phyloP scores from a whole-genome alignment of 345 rosid genomes.

The Cochlearia excelsa region DNA sequence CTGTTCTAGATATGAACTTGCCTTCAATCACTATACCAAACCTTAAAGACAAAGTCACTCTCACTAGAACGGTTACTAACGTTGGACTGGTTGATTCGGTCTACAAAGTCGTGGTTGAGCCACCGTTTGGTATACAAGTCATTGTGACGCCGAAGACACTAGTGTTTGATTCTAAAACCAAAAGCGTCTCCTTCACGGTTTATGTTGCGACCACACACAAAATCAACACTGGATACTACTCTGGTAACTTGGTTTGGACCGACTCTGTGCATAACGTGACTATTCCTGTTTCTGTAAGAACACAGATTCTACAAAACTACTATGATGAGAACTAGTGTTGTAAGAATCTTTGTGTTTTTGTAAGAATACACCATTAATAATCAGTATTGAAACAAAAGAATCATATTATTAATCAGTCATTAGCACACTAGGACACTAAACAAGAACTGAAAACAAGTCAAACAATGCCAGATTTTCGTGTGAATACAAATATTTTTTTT shows the following conservation, averaged over 20 bases:
- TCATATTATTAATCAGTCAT: too few relatives aligned
- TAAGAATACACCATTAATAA: too few relatives aligned
- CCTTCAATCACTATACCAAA: conserved; percentile 47
- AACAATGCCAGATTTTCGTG: too few relatives aligned
- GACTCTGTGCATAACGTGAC: conserved; percentile 36
- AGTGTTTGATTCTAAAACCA: conserved; percentile 28
- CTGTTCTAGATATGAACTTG: conserved; percentile 40
- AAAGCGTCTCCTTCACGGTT: conserved; percentile 31
- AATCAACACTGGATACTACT: conserved; percentile 43
- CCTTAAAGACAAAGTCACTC: conserved; percentile 23
- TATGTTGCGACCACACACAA: conserved; percentile 31
- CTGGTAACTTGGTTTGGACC: conserved; percentile 46
- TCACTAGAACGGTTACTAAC: conserved; percentile 47
- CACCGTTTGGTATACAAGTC: conserved; percentile 36
- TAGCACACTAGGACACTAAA: too few relatives aligned
- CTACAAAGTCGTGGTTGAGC: conserved; percentile 35
- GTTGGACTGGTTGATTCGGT: conserved; percentile 40
- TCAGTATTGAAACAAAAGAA: too few relatives aligned
- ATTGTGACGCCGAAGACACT: conserved; percentile 30
- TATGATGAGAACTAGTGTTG: conserved; percentile 25
- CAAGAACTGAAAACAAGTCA: too few relatives aligned
- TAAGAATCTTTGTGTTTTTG: too few relatives aligned
- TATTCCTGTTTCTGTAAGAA: conserved; percentile 47
- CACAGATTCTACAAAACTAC: conserved; percentile 32
- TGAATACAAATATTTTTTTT: too few relatives aligned